Evolutionary conservation across 2,329 filamentous ascomycete genomes (phyloP).

Genomic region (Aspergillus tamarii): DNA sequence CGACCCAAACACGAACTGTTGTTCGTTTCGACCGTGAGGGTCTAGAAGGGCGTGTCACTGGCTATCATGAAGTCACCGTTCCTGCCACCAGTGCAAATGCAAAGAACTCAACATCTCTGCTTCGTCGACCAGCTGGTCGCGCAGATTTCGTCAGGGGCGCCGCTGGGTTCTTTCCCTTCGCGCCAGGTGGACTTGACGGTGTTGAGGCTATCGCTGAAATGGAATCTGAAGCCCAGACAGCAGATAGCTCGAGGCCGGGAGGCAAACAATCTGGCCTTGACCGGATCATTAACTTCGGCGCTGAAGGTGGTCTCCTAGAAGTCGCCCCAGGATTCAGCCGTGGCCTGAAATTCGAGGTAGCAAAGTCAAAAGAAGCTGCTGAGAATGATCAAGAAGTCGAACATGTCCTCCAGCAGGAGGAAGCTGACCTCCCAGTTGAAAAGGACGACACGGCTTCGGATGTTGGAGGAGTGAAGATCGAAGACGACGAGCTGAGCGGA

Average conservation of each 20-base stretch:
- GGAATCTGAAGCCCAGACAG: slow-evolving; percentile 71
- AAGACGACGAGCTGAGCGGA: slow-evolving; percentile 34
- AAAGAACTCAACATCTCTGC: slow-evolving; percentile 90
- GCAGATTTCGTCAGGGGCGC: slow-evolving; percentile 92
- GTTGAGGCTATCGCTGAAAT: slow-evolving; percentile 83
- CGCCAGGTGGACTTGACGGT: slow-evolving; percentile 83
- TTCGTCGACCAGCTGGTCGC: slow-evolving; percentile 80
- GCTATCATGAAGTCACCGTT: slow-evolving; percentile 91
- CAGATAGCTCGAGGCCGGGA: slow-evolving; percentile 46
- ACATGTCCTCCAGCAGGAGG: slow-evolving; percentile 58
- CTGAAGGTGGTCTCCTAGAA: slow-evolving; percentile 76
- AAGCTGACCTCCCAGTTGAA: slow-evolving; percentile 49
- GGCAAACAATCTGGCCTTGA: slow-evolving; percentile 64
- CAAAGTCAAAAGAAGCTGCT: slow-evolving; percentile 60
- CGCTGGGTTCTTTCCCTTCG: slow-evolving; percentile 92
- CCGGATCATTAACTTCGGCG: slow-evolving; percentile 79
- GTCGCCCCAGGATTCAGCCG: slow-evolving; percentile 79
- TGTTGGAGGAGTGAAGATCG: slow-evolving; percentile 31
- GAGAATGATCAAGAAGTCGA: slow-evolving; percentile 72
- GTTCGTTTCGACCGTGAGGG: slow-evolving; percentile 91
- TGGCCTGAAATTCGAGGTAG: slow-evolving; percentile 72
- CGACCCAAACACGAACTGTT: slow-evolving; percentile 91
- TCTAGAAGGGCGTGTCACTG: slow-evolving; percentile 87
- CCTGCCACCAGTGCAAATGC: slow-evolving; percentile 86
- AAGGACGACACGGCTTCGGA: slow-evolving; percentile 52